phyloP scores from a whole-genome alignment of 176 grass and related monocot species.

The Bolboschoenus planiculmis region DNA sequence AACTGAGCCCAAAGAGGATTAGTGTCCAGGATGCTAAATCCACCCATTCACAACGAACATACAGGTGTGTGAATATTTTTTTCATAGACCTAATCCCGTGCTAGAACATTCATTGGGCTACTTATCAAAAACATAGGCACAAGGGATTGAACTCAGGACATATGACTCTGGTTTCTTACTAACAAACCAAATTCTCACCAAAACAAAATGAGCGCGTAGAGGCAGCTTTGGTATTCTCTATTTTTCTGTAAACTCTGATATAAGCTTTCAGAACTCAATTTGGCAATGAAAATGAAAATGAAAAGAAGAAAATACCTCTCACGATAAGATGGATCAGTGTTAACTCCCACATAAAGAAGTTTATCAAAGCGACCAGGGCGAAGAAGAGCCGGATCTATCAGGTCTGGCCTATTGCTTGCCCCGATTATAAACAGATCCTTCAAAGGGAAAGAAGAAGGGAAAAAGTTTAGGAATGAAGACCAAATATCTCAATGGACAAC shows the following conservation, averaged over 20 bases:
- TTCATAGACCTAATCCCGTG: not conserved
- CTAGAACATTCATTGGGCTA: not conserved
- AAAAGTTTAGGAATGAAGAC: slow-evolving; percentile 6
- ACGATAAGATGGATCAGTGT: slow-evolving; percentile 44
- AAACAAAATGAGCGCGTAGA: not conserved
- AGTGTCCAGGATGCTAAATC: not conserved
- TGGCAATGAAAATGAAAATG: slow-evolving; percentile 15
- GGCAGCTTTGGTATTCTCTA: not conserved
- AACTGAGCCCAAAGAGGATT: not conserved
- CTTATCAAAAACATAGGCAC: not conserved
- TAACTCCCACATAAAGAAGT: slow-evolving; percentile 94
- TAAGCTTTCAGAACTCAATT: not conserved
- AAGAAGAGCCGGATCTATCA: slow-evolving; percentile 89
- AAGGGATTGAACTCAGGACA: not conserved
- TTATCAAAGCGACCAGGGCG: slow-evolving; percentile 92
- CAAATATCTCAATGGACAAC: not conserved
- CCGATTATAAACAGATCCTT: slow-evolving; percentile 72
- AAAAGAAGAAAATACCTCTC: slow-evolving; percentile 33
- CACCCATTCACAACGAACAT: not conserved
- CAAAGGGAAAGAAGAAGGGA: not conserved
- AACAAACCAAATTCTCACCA: not conserved
- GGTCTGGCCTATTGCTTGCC: slow-evolving; percentile 91
- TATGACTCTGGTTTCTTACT: not conserved
- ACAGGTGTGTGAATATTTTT: not conserved
- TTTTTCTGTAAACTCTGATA: not conserved